phyloP scores from a whole-genome alignment of 1,139 yeast species.

The Kurtzmaniella quercitrusa region DNA sequence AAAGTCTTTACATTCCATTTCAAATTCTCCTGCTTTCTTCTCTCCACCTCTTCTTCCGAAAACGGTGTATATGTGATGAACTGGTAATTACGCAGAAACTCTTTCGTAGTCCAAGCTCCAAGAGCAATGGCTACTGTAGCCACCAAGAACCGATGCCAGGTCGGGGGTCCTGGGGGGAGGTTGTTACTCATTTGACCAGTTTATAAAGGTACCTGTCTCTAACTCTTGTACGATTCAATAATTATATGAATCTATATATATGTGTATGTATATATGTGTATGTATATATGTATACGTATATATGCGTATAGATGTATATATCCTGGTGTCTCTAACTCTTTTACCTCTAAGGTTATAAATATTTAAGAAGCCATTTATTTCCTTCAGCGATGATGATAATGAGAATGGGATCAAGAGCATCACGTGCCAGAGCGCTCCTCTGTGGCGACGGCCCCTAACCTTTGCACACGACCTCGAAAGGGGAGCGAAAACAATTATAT shows the following conservation, averaged over 20 bases:
- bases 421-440: neutral
- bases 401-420: too few species aligned
- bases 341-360: too few species aligned
- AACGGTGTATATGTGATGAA: slow-evolving; percentile 38
- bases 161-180: slow-evolving; percentile 32
- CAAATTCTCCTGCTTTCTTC: slow-evolving; percentile 30
- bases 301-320: too few species aligned
- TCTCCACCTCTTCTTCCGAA: slow-evolving; percentile 36
- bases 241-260: too few species aligned
- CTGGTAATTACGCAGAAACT: slow-evolving; percentile 38
- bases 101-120: slow-evolving; percentile 30
- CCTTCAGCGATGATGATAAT: too few species aligned
- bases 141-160: slow-evolving; percentile 30
- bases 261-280: too few species aligned
- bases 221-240: too few species aligned
- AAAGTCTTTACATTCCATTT: slow-evolving; percentile 28
- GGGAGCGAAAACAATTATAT: neutral
- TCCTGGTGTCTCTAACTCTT: too few species aligned
- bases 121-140: slow-evolving; percentile 33
- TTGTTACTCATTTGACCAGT: neutral
- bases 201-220: too few species aligned
- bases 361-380: too few species aligned
- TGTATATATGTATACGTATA: too few species aligned
- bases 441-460: neutral
- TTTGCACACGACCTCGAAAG: neutral